Base-by-base conservation (phyloP, 805 yeast genomes). In the Barnettozyma vustinii region DNA sequence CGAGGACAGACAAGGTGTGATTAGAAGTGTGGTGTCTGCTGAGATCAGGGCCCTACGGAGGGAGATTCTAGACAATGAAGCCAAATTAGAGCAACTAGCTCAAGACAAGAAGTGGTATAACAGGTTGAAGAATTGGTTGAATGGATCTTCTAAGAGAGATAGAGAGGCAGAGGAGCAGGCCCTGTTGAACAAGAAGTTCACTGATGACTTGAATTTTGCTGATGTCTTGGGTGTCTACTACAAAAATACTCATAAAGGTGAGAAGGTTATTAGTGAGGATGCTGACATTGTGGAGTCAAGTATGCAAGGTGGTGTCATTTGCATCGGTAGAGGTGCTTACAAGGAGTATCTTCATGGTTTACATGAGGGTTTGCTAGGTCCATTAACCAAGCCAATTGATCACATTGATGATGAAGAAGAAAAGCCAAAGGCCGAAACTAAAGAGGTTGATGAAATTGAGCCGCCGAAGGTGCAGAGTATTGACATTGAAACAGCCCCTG, bases 361-460 rank as follows among this genome's bases (percentile, higher is more conserved):
- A 10, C 97, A 94, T 58, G 99, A 94, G 70, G 99, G 99, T 6
- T 74, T 94, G 62, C 67, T 94, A 42, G 99, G 99, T 0, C 98
- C 98, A 2, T 70, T 92, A 50, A 89, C 78, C 15, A 66, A 71
- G 48, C 80, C 84, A 35, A 2, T 58, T n/a, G 60, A 54, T 13
- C 49, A 53, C 45, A 44, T 42, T n/a, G 61, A 58, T 15, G 21
- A 52, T 25, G 57, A 50, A 12, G 47, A 42, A 10, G 32, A 37
- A 39, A 43, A 37, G 39, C 48, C 35, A 18, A 25, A 35, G 23
- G 32, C 21, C 2, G 44, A 40, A 46, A 37, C 19, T 27, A 30
- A 18, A n/a, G 25, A 27, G 19, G 18, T 25, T 10, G 56, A 49
- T n/a, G 51, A 47, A 9, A 52, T 45, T 12, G 45, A 46, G 27